Evolutionary conservation across 768 basidiomycete species (phyloP).

Genomic region (Hygrocybe coccinea): DNA sequence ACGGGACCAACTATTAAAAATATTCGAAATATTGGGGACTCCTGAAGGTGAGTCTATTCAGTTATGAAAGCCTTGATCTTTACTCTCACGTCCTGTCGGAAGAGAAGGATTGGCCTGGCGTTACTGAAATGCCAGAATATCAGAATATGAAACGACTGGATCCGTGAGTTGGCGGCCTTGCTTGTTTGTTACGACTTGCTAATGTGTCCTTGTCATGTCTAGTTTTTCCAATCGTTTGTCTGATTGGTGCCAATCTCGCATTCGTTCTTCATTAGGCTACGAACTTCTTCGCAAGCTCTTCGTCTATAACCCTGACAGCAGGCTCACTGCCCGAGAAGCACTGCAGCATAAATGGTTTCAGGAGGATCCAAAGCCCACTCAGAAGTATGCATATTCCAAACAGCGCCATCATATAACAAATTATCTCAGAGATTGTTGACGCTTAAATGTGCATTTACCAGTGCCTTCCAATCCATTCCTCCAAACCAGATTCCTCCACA

Average conservation of each 20-base stretch:
- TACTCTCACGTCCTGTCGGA: conserved; percentile 2
- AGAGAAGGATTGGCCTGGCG: conserved; percentile 87
- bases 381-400: conserved; percentile 59
- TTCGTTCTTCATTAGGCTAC: conserved; percentile 59
- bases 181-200: neutral
- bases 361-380: conserved; percentile 81
- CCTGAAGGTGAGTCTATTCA: conserved; percentile 59
- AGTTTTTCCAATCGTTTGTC: conserved; percentile 52
- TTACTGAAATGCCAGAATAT: conserved; percentile 85
- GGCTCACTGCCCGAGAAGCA: conserved; percentile 79
- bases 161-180: conserved; percentile 39
- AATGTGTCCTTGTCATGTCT: neutral
- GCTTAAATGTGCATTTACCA: conserved; percentile 26
- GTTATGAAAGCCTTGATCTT: conserved; percentile 2
- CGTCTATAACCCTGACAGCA: conserved; percentile 81
- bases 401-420: neutral
- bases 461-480: conserved; percentile 67
- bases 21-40: conserved; percentile 92
- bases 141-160: conserved; percentile 76
- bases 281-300: conserved; percentile 86
- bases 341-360: conserved; percentile 87
- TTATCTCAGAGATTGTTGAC: neutral
- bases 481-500: conserved; percentile 74
- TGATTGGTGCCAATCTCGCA: conserved; percentile 71
- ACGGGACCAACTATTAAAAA: conserved; percentile 88